A percentile compares a stretch with the other conserved stretches of the same genome.
Evolutionary conservation across 176 grass and related monocot species (phyloP).

Genomic region (Avena insularis): DNA sequence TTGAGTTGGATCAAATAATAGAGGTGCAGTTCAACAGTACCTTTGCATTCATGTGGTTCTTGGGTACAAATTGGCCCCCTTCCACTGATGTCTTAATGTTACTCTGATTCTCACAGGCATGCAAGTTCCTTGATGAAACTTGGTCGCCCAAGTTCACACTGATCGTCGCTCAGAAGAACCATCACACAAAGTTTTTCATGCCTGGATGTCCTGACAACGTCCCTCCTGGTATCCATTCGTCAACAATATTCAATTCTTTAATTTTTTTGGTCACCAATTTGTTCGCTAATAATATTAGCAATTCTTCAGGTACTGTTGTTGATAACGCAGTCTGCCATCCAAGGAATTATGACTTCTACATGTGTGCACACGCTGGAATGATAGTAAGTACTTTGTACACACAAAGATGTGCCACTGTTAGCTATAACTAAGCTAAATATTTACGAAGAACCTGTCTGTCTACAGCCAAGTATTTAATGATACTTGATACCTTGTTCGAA

Average conservation of each 20-base stretch:
- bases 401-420: neutral
- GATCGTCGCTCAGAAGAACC: constrained; percentile 94
- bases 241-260: neutral
- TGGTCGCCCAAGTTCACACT: constrained; percentile 83
- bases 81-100: neutral
- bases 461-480: neutral
- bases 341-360: constrained; percentile 93
- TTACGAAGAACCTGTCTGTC: neutral
- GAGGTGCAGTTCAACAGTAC: constrained; percentile 49
- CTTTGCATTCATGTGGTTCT: neutral
- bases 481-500: neutral
- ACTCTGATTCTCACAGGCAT: constrained; percentile 56
- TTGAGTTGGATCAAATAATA: constrained; percentile 93
- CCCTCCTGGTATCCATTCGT: constrained; percentile 62
- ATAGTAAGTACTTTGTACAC: constrained; percentile 60
- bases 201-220: constrained; percentile 71
- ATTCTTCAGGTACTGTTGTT: constrained; percentile 75
- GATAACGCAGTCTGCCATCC: constrained; percentile 90
- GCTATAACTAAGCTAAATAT: neutral
- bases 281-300: neutral
- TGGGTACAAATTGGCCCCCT: neutral
- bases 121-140: constrained; percentile 75
- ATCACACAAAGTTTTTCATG: constrained; percentile 88
- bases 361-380: constrained; percentile 87
- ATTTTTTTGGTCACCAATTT: neutral